These are phyloP conservation scores for Plasmodium yoelii DNA, from an alignment of 169 alveolate genomes.

Conservation along the genomic window DNA sequence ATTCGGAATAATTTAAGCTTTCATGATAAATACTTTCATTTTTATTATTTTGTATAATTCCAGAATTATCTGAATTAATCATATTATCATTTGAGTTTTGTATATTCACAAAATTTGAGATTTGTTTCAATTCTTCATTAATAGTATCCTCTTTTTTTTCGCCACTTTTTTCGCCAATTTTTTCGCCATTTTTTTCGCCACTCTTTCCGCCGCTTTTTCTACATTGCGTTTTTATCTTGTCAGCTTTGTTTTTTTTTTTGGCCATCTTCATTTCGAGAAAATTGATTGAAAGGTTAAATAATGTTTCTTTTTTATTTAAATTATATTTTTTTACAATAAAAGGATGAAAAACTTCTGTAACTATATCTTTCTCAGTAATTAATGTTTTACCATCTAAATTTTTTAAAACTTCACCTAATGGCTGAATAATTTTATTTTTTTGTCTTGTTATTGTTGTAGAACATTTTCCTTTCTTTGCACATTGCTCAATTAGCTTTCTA, in stretches of 20 bases:
- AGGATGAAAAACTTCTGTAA: conserved; percentile 48
- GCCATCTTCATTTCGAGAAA: conserved; percentile 44
- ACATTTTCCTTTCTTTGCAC: conserved; percentile 18
- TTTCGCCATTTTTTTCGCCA: no score
- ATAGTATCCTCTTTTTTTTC: no score
- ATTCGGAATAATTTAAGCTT: conserved; percentile 22
- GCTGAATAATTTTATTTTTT: conserved; percentile 46
- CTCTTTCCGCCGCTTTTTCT: background rate
- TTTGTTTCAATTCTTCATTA: no score
- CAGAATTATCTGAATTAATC: no score
- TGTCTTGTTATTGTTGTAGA: conserved; percentile 2
- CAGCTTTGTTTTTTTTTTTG: conserved; percentile 1
- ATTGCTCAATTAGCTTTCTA: conserved; percentile 44
- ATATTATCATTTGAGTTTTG: no score
- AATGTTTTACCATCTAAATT: conserved; percentile 38
- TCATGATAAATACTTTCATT: background rate
- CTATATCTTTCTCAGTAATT: conserved; percentile 68
- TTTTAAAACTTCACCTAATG: conserved; percentile 21
- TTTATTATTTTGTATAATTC: background rate
- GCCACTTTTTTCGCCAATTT: no score
- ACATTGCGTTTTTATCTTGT: no score
- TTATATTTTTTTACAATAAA: conserved; percentile 50
- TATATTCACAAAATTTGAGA: no score
- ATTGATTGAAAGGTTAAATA: conserved; percentile 53
- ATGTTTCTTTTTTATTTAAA: conserved; percentile 41